Evolutionary conservation across 257 asterid genomes (phyloP), one percentile per base, ranked within the genome.

Genomic region (Solanum appendiculatum): DNA sequence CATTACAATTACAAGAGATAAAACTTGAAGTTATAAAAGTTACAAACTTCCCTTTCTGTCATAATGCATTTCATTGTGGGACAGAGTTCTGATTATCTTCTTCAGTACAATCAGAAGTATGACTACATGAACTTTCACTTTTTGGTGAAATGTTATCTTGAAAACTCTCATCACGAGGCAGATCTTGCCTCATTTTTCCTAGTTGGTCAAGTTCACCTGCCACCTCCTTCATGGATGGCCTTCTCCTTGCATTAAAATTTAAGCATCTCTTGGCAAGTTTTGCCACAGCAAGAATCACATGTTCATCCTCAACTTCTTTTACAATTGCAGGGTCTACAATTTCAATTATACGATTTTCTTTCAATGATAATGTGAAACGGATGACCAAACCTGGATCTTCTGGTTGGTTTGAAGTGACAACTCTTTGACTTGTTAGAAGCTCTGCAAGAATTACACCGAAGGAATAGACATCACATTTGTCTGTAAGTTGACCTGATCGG

Each of bases 371-470:
- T 37, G 74, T 78, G 46, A 91, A 89, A 20, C 92, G 70, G n/a
- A 72, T 14, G 20, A 86, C 92, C 84, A 91, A 87, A 70, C 92
- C 64, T 78, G 40, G 90, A 36, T 37, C 80, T 9, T 86, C 89
- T 23, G 13, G 23, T 48, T 63, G 72, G 20, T 27, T 37, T 7
- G 29, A 80, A 51, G 92, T 40, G 44, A 90, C 40, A 3, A 86
- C 91, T 83, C 85, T 89, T 46, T 86, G 88, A 36, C 91, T 91
- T 3, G 93, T 90, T 9, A 90, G 78, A 0, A 91, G 86, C 51
- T 90, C 92, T 1, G 91, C 91, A 33, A 91, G 90, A 73, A 91
- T 87, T 3, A 91, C 93, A 34, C 91, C 93, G 1, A 90, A 91
- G 20, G 92, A 87, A 42, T 91, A 91, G 51, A 91, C 91, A 37